Percentiles rank a stretch among this genome's conserved stretches.
Evolutionary conservation across 2,329 filamentous ascomycete species (phyloP).

Genomic region (Colletotrichum godetiae): DNA sequence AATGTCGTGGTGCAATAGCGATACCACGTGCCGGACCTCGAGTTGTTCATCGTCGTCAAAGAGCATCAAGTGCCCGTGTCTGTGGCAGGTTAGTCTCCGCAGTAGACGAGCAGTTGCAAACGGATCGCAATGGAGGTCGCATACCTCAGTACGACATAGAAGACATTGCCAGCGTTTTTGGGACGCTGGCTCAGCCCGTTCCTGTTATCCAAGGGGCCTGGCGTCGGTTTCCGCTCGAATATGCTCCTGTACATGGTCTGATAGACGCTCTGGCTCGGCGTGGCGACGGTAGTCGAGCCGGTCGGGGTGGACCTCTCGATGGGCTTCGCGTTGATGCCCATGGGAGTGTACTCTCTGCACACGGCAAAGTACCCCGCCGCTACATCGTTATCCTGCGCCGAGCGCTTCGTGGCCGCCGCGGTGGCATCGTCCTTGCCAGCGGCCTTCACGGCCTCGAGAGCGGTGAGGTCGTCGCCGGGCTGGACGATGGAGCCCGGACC

Average conservation of each 20-base stretch:
- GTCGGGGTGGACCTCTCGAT: slow-evolving; percentile 87
- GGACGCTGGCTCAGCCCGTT: slow-evolving; percentile 63
- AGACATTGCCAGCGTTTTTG: slow-evolving; percentile 84
- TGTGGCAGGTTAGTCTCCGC: slow-evolving; percentile 47
- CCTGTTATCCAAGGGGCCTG: slow-evolving; percentile 60
- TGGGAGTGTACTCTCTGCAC: slow-evolving; percentile 90
- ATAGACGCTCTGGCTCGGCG: slow-evolving; percentile 93
- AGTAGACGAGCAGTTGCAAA: not conserved
- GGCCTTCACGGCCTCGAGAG: slow-evolving; percentile 69
- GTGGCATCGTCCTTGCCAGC: slow-evolving; percentile 64
- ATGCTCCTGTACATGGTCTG: slow-evolving; percentile 98
- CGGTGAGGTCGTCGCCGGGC: slow-evolving; percentile 72
- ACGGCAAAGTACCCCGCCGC: slow-evolving; percentile 96
- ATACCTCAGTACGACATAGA: slow-evolving; percentile 90
- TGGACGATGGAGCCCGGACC: slow-evolving; percentile 54
- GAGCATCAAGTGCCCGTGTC: slow-evolving; percentile 95
- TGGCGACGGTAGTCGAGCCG: slow-evolving; percentile 77
- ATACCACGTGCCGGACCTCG: slow-evolving; percentile 96
- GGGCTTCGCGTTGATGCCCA: slow-evolving; percentile 91
- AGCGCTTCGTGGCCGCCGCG: slow-evolving; percentile 57
- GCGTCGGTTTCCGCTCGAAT: slow-evolving; percentile 79
- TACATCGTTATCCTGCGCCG: slow-evolving; percentile 76
- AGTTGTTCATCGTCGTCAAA: slow-evolving; percentile 96
- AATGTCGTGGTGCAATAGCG: slow-evolving; percentile 86
- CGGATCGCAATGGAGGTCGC: slow-evolving; percentile 37